Evolutionary conservation across 352 stramenopile species (phyloP).

Genomic region (Phytophthora tentaculata): DNA sequence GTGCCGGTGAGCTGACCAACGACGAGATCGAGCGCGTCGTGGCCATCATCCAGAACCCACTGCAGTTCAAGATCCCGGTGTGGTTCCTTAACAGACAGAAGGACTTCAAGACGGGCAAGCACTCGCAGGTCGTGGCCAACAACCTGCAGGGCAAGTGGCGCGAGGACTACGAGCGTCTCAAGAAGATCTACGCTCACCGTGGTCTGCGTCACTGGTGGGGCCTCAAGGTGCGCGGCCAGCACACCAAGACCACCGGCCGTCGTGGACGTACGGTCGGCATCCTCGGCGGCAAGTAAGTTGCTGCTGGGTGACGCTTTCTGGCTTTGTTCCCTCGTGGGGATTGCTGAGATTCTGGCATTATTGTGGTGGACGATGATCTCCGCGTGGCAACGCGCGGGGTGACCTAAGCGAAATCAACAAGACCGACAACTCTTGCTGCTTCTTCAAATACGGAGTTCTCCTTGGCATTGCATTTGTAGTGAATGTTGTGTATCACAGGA

Average conservation of each 20-base stretch:
- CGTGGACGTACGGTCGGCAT: constrained; percentile 86
- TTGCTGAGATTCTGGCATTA: constrained; percentile 74
- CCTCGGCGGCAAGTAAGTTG: constrained; percentile 85
- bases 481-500: constrained; percentile 12
- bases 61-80: constrained; percentile 99
- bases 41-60: constrained; percentile 99
- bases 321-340: constrained; percentile 53
- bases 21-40: constrained; percentile 99
- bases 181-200: constrained; percentile 99
- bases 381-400: constrained; percentile 27
- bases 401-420: constrained; percentile 47
- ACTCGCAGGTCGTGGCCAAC: constrained; percentile 98
- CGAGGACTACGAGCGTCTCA: constrained; percentile 99
- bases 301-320: constrained; percentile 31
- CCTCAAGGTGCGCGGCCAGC: constrained; percentile 99
- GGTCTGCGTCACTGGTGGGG: constrained; percentile 99
- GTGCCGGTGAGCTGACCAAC: constrained; percentile 97
- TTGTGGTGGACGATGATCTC: constrained; percentile 44
- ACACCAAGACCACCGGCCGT: constrained; percentile 99
- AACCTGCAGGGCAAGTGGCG: constrained; percentile 98
- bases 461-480: constrained; percentile 22
- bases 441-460: constrained; percentile 30
- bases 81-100: constrained; percentile 99
- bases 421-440: constrained; percentile 46
- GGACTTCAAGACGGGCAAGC: constrained; percentile 99